A percentile compares a stretch with the other conserved stretches of the same genome.
Evolutionary conservation across 179 eudicot genomes (phyloP).

Genomic region (Patellifolia procumbens): DNA sequence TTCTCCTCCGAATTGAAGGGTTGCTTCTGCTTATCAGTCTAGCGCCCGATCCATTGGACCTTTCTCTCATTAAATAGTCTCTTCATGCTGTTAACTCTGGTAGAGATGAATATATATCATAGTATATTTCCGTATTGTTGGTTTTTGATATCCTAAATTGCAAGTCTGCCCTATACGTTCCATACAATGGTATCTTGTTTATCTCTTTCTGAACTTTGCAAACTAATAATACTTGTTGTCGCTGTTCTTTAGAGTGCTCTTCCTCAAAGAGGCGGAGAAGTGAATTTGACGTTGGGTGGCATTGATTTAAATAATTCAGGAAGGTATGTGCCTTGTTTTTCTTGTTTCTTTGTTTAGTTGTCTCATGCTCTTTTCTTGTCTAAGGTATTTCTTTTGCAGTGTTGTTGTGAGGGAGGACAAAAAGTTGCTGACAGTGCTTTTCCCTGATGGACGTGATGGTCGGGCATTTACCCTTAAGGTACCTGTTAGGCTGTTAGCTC

Average conservation of each 20-base stretch:
- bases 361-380: slow-evolving; percentile 21
- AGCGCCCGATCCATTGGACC: neutral
- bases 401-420: slow-evolving; percentile 99
- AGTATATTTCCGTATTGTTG: neutral
- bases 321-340: slow-evolving; percentile 50
- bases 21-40: neutral
- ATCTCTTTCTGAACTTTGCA: neutral
- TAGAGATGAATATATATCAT: neutral
- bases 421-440: slow-evolving; percentile 83
- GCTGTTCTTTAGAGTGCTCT: slow-evolving; percentile 67
- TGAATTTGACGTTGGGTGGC: slow-evolving; percentile 93
- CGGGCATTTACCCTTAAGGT: slow-evolving; percentile 99
- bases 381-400: slow-evolving; percentile 47
- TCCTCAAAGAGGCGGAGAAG: slow-evolving; percentile 95
- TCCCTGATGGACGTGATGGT: slow-evolving; percentile 99
- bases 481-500: slow-evolving; percentile 12
- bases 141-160: neutral
- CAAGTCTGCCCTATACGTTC: neutral
- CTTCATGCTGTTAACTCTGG: neutral
- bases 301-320: slow-evolving; percentile 99
- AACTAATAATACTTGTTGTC: slow-evolving; percentile 11
- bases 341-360: neutral
- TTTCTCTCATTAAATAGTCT: neutral
- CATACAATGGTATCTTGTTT: neutral
- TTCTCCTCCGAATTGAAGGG: neutral